A percentile compares a stretch with the other conserved stretches of the same genome.
Conservation (phyloP, 2,329 filamentous ascomycete genomes). For the Pseudocercospora eumusae region DNA sequence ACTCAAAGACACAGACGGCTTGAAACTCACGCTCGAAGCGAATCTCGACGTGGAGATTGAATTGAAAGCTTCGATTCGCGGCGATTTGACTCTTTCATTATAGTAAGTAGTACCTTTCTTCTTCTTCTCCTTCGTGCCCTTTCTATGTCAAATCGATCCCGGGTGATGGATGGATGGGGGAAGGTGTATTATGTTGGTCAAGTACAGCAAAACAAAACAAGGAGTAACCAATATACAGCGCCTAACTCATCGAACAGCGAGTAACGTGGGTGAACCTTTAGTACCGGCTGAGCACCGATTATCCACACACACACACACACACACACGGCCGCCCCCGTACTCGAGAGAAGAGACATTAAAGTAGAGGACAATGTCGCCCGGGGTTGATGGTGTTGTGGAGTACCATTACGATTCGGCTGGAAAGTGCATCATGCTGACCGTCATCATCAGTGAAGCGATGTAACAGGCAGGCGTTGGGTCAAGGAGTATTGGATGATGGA, state of each 20-base stretch:
- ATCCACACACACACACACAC: not conserved
- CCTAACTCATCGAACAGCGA: slow-evolving; percentile 13
- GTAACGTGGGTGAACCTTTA: slow-evolving; percentile 7
- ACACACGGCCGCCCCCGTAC: not conserved
- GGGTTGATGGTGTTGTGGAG: not conserved
- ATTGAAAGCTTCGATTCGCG: slow-evolving; percentile 81
- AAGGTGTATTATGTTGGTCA: not conserved
- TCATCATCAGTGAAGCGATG: not conserved
- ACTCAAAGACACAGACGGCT: slow-evolving; percentile 61
- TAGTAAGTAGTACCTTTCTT: slow-evolving; percentile 59
- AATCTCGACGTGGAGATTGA: slow-evolving; percentile 83
- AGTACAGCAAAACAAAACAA: not conserved
- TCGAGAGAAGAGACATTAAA: no score
- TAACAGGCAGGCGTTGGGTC: slow-evolving; percentile 2
- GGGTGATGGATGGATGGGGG: not conserved
- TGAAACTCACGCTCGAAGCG: slow-evolving; percentile 71
- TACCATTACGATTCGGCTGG: not conserved
- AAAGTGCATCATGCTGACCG: slow-evolving; percentile 3
- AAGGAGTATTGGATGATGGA: not conserved
- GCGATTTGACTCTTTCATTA: slow-evolving; percentile 76
- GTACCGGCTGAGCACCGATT: slow-evolving; percentile 4
- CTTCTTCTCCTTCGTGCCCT: no score
- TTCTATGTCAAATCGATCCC: no score
- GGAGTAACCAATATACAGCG: slow-evolving; percentile 9
- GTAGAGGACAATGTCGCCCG: no score